phyloP scores from a whole-genome alignment of 2,329 filamentous ascomycete species.

The Tolypocladium pustulatum region DNA sequence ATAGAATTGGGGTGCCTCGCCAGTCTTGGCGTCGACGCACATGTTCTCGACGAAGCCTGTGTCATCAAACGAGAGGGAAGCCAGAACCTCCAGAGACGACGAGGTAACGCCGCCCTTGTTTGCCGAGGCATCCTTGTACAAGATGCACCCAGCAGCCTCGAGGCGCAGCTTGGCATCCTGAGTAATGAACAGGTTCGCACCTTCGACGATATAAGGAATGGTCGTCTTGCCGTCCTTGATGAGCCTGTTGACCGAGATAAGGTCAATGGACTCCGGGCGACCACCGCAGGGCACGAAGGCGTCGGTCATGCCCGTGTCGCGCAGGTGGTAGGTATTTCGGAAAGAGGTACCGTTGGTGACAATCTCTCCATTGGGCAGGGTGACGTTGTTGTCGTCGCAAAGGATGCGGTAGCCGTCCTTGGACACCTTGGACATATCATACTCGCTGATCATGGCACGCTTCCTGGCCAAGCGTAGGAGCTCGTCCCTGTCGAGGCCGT shows the following conservation, averaged over 20 bases:
- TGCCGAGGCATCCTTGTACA: constrained; percentile 96
- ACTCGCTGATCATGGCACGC: constrained; percentile 83
- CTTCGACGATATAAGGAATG: constrained; percentile 94
- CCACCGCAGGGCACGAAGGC: constrained; percentile 94
- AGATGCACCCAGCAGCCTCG: constrained; percentile 85
- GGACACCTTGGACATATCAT: constrained; percentile 77
- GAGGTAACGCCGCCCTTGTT: constrained; percentile 99
- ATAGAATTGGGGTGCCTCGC: constrained; percentile 81
- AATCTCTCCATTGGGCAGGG: constrained; percentile 76
- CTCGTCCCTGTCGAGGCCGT: constrained; percentile 77
- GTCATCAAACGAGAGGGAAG: constrained; percentile 90
- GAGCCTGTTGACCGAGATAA: constrained; percentile 75
- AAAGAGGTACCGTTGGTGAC: constrained; percentile 88
- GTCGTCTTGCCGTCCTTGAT: constrained; percentile 81
- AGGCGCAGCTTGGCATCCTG: constrained; percentile 94
- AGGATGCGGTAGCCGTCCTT: constrained; percentile 82
- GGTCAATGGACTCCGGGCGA: constrained; percentile 90
- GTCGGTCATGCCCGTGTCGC: constrained; percentile 66
- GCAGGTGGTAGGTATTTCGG: constrained; percentile 95
- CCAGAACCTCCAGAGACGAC: constrained; percentile 90
- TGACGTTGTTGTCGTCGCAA: constrained; percentile 82
- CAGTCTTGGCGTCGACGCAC: constrained; percentile 62
- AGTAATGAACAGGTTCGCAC: constrained; percentile 96
- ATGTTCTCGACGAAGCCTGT: constrained; percentile 82
- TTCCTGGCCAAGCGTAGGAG: constrained; percentile 74